phyloP scores from a whole-genome alignment of 2,329 filamentous ascomycete species.

The Coccinonectria pachysandricola region DNA sequence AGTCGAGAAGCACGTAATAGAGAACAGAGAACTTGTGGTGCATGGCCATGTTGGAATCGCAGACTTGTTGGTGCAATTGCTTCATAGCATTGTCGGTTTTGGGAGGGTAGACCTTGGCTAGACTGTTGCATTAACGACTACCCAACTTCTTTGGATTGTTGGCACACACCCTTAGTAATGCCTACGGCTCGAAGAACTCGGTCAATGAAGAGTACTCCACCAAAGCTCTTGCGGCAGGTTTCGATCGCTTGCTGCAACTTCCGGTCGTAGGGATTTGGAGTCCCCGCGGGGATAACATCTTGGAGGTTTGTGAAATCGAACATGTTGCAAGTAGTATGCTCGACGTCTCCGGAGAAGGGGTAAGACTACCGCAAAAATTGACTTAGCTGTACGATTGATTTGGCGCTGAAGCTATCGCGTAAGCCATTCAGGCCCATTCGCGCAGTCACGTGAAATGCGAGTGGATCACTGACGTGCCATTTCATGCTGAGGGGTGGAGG shows the following conservation, averaged over 20 bases:
- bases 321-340: slow-evolving; percentile 31
- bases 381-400: background rate
- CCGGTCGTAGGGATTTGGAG: slow-evolving; percentile 52
- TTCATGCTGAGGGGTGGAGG: background rate
- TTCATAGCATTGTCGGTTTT: slow-evolving; percentile 57
- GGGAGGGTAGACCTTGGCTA: slow-evolving; percentile 63
- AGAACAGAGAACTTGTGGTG: slow-evolving; percentile 76
- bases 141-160: too few species aligned
- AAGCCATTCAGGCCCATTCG: too few species aligned
- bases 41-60: slow-evolving; percentile 50
- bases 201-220: slow-evolving; percentile 69
- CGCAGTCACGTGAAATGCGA: background rate
- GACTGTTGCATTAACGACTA: too few species aligned
- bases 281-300: slow-evolving; percentile 53
- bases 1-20: slow-evolving; percentile 75
- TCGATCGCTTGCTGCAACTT: slow-evolving; percentile 53
- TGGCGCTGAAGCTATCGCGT: slow-evolving; percentile 15
- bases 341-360: background rate
- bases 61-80: slow-evolving; percentile 60
- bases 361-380: background rate
- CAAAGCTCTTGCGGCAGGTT: slow-evolving; percentile 54
- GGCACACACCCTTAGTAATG: slow-evolving; percentile 54
- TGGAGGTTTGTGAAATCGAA: slow-evolving; percentile 58
- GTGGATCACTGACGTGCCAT: background rate
- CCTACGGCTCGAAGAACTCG: slow-evolving; percentile 61